A percentile compares a stretch with the other conserved stretches of the same genome.
phyloP scores from a whole-genome alignment of 2,329 filamentous ascomycete genomes.

The Cladosporium phlei region DNA sequence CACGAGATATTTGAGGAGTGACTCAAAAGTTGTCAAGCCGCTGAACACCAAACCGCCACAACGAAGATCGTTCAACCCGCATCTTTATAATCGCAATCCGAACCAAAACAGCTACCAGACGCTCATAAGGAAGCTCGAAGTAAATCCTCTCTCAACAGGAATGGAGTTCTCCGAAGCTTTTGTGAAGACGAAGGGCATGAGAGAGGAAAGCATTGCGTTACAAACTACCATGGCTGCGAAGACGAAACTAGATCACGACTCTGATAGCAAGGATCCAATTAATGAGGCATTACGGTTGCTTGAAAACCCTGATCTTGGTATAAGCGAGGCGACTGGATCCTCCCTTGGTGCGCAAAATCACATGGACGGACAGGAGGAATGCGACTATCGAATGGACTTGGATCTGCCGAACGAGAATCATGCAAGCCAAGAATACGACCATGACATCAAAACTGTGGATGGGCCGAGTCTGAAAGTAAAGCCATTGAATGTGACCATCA shows the following conservation, averaged over 20 bases:
- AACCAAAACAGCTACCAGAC: neutral
- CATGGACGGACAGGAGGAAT: neutral
- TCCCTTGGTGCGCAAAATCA: neutral
- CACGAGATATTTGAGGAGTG: too few relatives aligned
- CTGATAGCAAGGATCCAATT: neutral
- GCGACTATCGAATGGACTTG: neutral
- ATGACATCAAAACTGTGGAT: neutral
- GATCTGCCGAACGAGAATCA: neutral
- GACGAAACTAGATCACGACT: neutral
- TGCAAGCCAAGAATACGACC: neutral
- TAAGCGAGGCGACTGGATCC: neutral
- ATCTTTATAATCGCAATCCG: too few relatives aligned
- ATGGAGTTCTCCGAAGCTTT: neutral
- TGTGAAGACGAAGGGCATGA: neutral
- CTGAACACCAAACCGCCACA: too few relatives aligned
- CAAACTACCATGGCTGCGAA: neutral
- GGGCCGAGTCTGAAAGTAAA: neutral
- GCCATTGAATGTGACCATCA: neutral
- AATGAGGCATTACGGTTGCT: neutral
- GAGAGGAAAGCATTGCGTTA: neutral
- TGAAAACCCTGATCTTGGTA: neutral
- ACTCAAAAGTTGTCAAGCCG: too few relatives aligned
- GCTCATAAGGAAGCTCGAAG: neutral
- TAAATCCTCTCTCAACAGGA: too few relatives aligned
- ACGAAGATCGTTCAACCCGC: too few relatives aligned